Evolutionary conservation across 2,329 filamentous ascomycete genomes (phyloP).

Genomic region (Xylariaceae sp.): DNA sequence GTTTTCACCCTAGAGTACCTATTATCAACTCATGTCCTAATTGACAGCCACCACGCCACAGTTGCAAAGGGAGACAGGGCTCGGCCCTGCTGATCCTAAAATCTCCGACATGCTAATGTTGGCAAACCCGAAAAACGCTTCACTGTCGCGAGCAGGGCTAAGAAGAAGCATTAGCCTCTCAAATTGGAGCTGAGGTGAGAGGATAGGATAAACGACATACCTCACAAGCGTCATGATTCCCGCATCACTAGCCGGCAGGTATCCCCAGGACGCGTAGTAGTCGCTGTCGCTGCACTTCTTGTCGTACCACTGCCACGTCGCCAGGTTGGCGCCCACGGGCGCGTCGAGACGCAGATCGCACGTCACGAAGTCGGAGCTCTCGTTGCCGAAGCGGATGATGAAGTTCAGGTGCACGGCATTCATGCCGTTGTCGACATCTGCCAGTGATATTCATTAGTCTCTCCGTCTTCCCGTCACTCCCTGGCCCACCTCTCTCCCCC

Average conservation of each 20-base stretch:
- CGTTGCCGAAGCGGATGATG: conserved; percentile 7
- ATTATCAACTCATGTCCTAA: not conserved
- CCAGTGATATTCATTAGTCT: conserved; percentile 1
- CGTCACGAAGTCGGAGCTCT: not conserved
- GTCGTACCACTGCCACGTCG: conserved; percentile 31
- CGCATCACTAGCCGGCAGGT: conserved; percentile 22
- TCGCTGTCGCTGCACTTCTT: conserved; percentile 22
- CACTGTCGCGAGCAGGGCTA: conserved; percentile 23
- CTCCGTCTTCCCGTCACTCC: not conserved
- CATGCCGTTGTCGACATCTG: conserved; percentile 22
- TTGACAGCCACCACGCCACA: conserved; percentile 12
- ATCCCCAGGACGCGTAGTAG: conserved; percentile 34
- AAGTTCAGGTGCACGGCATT: conserved; percentile 23
- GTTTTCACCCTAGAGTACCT: no score
- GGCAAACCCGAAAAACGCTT: conserved; percentile 31
- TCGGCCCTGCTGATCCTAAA: conserved; percentile 25
- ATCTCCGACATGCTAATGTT: conserved; percentile 22
- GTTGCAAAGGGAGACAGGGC: conserved; percentile 18
- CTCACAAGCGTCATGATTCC: conserved; percentile 35
- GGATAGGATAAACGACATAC: conserved; percentile 15
- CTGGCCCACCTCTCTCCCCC: not conserved
- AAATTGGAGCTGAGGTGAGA: not conserved
- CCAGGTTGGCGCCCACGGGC: conserved; percentile 14
- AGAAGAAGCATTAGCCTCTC: not conserved
- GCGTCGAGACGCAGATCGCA: conserved; percentile 26